phyloP scores from a whole-genome alignment of 495 filamentous ascomycete species.

The Chaetomium tenue region DNA sequence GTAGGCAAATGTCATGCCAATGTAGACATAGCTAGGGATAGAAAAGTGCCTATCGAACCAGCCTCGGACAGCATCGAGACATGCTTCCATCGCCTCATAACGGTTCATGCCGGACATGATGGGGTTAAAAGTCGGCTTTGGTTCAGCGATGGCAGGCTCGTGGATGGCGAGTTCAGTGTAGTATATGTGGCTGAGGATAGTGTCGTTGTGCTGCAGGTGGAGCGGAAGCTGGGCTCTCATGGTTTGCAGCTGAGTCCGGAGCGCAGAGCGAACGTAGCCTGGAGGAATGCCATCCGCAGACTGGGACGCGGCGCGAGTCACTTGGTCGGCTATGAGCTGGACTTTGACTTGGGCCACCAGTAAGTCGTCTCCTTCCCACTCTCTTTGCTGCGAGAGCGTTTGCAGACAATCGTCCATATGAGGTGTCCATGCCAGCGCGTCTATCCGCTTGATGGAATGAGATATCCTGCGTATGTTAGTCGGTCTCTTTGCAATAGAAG shows the following conservation, averaged over 20 bases:
- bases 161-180: slow-evolving; percentile 47
- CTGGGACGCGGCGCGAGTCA: slow-evolving; percentile 28
- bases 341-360: slow-evolving; percentile 47
- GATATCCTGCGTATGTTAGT: slow-evolving; percentile 32
- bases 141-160: slow-evolving; percentile 38
- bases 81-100: slow-evolving; percentile 34
- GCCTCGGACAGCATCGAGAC: slow-evolving; percentile 25
- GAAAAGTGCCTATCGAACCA: slow-evolving; percentile 35
- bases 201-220: slow-evolving; percentile 40
- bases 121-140: slow-evolving; percentile 18
- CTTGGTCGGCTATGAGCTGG: slow-evolving; percentile 36
- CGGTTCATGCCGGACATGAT: slow-evolving; percentile 31
- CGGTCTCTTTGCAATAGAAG: neutral
- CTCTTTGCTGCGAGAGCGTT: slow-evolving; percentile 44
- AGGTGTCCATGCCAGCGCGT: slow-evolving; percentile 51
- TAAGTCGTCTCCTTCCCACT: slow-evolving; percentile 51
- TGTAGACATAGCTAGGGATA: slow-evolving; percentile 29
- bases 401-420: slow-evolving; percentile 54
- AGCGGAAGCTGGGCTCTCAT: slow-evolving; percentile 39
- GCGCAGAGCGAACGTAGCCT: slow-evolving; percentile 45
- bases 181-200: slow-evolving; percentile 39
- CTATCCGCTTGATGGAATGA: slow-evolving; percentile 42
- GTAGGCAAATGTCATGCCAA: slow-evolving; percentile 34
- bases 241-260: slow-evolving; percentile 45
- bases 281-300: slow-evolving; percentile 39